Evolutionary conservation across 768 basidiomycete genomes (phyloP).

Genomic region (Lactifluus echinatus): DNA sequence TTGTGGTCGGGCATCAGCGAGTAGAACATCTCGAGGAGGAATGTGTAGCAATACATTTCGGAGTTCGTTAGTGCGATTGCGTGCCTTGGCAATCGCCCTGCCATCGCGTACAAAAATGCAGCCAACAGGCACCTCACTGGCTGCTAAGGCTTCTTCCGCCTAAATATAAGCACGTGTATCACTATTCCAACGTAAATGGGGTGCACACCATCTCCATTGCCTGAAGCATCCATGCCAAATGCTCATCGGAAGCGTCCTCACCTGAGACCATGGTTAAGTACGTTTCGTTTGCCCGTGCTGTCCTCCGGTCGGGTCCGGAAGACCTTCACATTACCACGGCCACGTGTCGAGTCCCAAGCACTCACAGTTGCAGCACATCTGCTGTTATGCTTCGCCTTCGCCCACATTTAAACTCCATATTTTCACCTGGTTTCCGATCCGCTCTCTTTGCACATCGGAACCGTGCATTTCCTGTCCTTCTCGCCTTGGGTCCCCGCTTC

Average conservation of each 20-base stretch:
- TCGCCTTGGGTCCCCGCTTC: background rate
- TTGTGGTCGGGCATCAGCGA: conserved; percentile 8
- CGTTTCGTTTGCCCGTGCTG: no score
- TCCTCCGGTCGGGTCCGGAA: no score
- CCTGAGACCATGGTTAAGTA: background rate
- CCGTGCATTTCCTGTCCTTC: background rate
- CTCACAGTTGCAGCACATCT: no score
- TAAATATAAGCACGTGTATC: conserved; percentile 25
- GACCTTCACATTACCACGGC: background rate
- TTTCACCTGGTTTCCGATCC: background rate
- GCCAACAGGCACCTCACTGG: conserved; percentile 91
- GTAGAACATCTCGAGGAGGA: background rate
- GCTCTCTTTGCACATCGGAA: background rate
- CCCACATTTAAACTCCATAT: background rate
- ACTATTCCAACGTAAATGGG: background rate
- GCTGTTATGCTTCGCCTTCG: conserved; percentile 13
- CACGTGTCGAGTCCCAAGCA: background rate
- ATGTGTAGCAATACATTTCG: conserved; percentile 56
- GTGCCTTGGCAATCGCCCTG: conserved; percentile 70
- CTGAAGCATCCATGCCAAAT: conserved; percentile 68
- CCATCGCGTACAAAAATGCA: conserved; percentile 85
- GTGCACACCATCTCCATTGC: conserved; percentile 71
- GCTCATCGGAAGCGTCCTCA: conserved; percentile 20
- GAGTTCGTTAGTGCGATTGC: conserved; percentile 93
- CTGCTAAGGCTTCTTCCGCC: conserved; percentile 80